These are phyloP conservation scores for Alternaria incomplexa DNA, from an alignment of 2,329 filamentous ascomycete species.

Conservation along the genomic window DNA sequence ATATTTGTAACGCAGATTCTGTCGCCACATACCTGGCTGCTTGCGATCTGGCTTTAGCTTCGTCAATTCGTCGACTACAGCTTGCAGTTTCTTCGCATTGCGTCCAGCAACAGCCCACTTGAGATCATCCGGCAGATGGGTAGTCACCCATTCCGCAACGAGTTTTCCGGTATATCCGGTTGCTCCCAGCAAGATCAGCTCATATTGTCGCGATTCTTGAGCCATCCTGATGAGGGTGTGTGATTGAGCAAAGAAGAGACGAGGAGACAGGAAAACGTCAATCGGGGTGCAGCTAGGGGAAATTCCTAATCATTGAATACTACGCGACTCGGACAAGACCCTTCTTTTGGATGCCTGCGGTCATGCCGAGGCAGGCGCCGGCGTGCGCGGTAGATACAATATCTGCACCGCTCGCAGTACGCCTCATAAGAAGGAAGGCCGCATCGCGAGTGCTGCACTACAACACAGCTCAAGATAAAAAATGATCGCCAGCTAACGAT, in stretches of 20 bases:
- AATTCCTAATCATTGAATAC: constrained; percentile 17
- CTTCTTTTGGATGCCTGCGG: constrained; percentile 27
- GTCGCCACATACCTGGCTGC: constrained; percentile 65
- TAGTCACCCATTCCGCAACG: constrained; percentile 76
- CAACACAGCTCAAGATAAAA: not conserved
- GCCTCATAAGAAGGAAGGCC: not conserved
- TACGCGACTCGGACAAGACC: constrained; percentile 22
- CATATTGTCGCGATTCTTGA: constrained; percentile 59
- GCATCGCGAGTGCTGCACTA: not conserved
- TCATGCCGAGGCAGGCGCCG: constrained; percentile 21
- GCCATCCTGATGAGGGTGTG: constrained; percentile 27
- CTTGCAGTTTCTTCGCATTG: constrained; percentile 75
- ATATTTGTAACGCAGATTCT: not conserved
- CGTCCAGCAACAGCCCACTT: constrained; percentile 90
- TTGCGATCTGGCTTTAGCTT: constrained; percentile 70
- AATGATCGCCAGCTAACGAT: not conserved
- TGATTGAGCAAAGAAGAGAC: constrained; percentile 8
- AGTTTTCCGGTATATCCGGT: constrained; percentile 85
- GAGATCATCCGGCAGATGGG: constrained; percentile 73
- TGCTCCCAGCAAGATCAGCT: constrained; percentile 70
- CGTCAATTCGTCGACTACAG: constrained; percentile 70
- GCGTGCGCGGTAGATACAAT: constrained; percentile 9
- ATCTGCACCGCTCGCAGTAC: not conserved
- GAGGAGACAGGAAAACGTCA: not conserved
- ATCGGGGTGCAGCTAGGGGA: constrained; percentile 5